These are phyloP conservation scores for Thraustochytrium sp. DNA, from an alignment of 352 stramenopile genomes.

Conservation along the genomic window DNA sequence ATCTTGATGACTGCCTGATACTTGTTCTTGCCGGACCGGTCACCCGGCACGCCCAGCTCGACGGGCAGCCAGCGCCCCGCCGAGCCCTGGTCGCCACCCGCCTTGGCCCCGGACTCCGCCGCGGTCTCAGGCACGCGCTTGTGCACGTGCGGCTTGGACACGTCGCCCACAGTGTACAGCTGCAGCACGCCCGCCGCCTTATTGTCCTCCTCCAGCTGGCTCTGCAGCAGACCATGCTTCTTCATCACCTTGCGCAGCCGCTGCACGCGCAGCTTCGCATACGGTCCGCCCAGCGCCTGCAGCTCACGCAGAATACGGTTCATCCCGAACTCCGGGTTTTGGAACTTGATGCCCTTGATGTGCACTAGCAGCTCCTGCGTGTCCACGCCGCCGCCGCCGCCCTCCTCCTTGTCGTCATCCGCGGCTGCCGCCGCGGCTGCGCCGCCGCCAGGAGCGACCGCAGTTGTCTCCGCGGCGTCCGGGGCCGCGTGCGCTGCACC, in stretches of 20 bases:
- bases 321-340: background rate
- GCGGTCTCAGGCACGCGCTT: background rate
- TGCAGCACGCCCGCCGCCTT: background rate
- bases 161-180: slow-evolving; percentile 28
- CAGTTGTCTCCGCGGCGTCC: too few species aligned
- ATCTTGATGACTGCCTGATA: slow-evolving; percentile 4
- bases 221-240: slow-evolving; percentile 5
- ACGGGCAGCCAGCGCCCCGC: background rate
- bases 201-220: slow-evolving; percentile 36
- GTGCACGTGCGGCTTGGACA: slow-evolving; percentile 15
- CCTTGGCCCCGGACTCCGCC: background rate
- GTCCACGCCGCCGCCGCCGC: background rate
- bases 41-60: background rate
- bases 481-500: too few species aligned
- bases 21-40: background rate
- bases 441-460: too few species aligned
- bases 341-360: slow-evolving; percentile 43
- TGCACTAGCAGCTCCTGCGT: slow-evolving; percentile 27
- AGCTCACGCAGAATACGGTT: background rate
- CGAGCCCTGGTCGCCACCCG: background rate
- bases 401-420: background rate
- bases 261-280: background rate
- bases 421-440: too few species aligned
- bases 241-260: slow-evolving; percentile 14
- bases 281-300: background rate